A percentile compares a stretch with the other conserved stretches of the same genome.
These are phyloP conservation scores for Neoboletus brunneissimus DNA, from an alignment of 768 basidiomycete species.

Conservation along the genomic window DNA sequence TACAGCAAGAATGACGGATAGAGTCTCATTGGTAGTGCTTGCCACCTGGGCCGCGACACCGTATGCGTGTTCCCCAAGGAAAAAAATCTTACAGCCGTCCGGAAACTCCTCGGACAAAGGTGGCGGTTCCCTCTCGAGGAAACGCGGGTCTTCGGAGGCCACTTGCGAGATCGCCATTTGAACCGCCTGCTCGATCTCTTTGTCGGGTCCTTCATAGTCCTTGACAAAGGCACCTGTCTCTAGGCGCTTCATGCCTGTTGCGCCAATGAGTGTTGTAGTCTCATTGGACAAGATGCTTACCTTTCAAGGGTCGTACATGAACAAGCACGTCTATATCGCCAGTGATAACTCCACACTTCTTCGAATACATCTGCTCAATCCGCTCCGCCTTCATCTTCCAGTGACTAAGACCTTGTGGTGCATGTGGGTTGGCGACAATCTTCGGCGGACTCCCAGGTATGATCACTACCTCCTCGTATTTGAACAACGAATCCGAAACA, in stretches of 20 bases:
- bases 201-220: constrained; percentile 83
- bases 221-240: constrained; percentile 92
- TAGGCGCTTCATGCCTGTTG: constrained; percentile 78
- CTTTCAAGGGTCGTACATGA: constrained; percentile 90
- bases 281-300: constrained; percentile 37
- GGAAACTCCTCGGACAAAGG: constrained; percentile 89
- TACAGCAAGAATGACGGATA: constrained; percentile 89
- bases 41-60: constrained; percentile 93
- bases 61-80: constrained; percentile 92
- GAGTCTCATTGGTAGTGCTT: constrained; percentile 59
- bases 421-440: constrained; percentile 72
- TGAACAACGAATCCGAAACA: constrained; percentile 83
- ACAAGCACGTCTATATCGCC: constrained; percentile 77
- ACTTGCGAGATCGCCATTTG: constrained; percentile 85
- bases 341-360: constrained; percentile 82
- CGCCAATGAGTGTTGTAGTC: not conserved
- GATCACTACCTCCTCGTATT: constrained; percentile 70
- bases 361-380: constrained; percentile 84
- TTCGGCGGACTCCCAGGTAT: constrained; percentile 49
- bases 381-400: constrained; percentile 84
- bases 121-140: constrained; percentile 76
- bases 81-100: constrained; percentile 87
- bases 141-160: constrained; percentile 85
- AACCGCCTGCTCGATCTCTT: constrained; percentile 81
- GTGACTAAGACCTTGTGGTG: constrained; percentile 57